phyloP scores from a whole-genome alignment of 2,329 filamentous ascomycete species.

The Alternaria arbusti region DNA sequence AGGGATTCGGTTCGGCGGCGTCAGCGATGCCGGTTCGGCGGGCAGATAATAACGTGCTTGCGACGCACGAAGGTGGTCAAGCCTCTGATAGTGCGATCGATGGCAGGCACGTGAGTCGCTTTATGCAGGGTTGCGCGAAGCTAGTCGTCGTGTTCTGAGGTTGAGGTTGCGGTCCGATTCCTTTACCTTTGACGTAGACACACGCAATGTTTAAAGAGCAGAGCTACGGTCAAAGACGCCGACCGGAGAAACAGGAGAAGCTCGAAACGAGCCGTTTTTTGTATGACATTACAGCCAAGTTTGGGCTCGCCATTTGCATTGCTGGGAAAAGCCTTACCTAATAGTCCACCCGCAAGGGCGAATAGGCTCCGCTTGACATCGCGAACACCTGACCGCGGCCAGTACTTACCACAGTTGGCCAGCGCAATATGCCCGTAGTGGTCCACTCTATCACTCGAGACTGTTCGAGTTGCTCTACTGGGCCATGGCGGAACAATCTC shows the following conservation, averaged over 20 bases:
- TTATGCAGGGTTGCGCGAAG: constrained; percentile 30
- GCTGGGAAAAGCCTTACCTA: constrained; percentile 43
- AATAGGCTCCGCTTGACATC: constrained; percentile 43
- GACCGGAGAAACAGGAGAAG: constrained; percentile 47
- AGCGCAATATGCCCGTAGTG: constrained; percentile 29
- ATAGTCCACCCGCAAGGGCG: constrained; percentile 37
- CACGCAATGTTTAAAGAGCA: constrained; percentile 1
- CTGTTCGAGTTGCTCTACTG: constrained; percentile 5
- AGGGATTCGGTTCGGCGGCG: constrained; percentile 19
- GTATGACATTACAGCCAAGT: constrained; percentile 35
- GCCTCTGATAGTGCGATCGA: constrained; percentile 23
- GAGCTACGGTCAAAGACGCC: constrained; percentile 17
- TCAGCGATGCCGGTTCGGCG: constrained; percentile 32
- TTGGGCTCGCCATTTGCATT: constrained; percentile 35
- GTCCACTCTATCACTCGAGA: constrained; percentile 18
- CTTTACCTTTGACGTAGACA: constrained; percentile 13
- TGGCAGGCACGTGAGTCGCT: constrained; percentile 31
- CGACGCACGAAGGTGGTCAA: constrained; percentile 8
- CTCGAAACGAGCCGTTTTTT: constrained; percentile 21
- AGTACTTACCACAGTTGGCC: constrained; percentile 20
- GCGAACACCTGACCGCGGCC: constrained; percentile 32
- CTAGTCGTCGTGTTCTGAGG: constrained; percentile 11
- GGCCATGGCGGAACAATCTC: constrained; percentile 9
- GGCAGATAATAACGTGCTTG: constrained; percentile 25
- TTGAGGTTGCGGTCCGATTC: constrained; percentile 9